Evolutionary conservation across 129 eudicot species (phyloP).

Genomic region (Arctium minus): DNA sequence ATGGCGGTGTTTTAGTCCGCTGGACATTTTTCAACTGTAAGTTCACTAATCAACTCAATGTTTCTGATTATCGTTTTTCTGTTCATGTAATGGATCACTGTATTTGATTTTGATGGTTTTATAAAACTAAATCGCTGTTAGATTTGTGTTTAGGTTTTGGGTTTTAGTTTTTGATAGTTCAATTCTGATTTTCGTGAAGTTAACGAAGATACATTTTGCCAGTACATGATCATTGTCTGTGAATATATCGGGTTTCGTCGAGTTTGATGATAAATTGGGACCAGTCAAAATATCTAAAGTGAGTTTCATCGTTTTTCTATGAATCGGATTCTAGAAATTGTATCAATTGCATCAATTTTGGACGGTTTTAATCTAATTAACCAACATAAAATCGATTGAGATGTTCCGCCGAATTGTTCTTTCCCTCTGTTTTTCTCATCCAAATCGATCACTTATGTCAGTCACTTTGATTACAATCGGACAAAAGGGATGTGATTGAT

Average conservation of each 20-base stretch:
- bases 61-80: neutral
- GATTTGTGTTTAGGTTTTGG: neutral
- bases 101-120: neutral
- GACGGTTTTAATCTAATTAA: neutral
- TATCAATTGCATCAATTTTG: neutral
- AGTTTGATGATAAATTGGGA: neutral
- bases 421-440: neutral
- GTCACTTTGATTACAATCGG: neutral
- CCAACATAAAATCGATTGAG: neutral
- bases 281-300: neutral
- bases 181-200: conserved; percentile 3
- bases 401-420: neutral
- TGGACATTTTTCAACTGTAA: conserved; percentile 15
- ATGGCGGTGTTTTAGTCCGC: neutral
- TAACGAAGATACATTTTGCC: neutral
- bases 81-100: neutral
- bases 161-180: neutral
- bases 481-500: neutral
- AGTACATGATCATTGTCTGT: neutral
- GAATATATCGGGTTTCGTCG: neutral
- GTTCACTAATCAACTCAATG: neutral
- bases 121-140: neutral
- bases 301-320: neutral
- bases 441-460: neutral
- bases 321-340: neutral